Base-by-base conservation (phyloP, 306 rosid genomes). In the Rosa persica region DNA sequence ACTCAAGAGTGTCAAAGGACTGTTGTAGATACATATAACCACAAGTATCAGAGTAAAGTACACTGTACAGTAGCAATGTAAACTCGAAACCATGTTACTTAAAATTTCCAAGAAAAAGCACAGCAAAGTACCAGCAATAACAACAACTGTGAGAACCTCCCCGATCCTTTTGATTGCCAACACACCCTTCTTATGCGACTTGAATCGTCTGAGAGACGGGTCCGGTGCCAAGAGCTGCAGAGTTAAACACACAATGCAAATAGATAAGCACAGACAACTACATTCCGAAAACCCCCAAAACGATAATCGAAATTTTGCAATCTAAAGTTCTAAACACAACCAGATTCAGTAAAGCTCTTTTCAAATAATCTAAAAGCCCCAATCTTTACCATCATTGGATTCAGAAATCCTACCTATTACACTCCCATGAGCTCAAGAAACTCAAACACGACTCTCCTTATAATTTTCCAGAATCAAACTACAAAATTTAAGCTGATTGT, bases 191-290 rank as follows among this genome's bases (percentile, higher is more conserved):
- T 89, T 92, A 73, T 91, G 88, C 1, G 98, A 95, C 85, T 90
- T 92, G 88, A 89, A 95, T 72, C 90, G 95, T 79, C 78, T 88
- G 52, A 95, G 80, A 75, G 87, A 17, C 22, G 93, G 75, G 83
- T 92, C 98, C 62, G 87, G 87, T 20, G 93, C 96, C 89, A 95
- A 87, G 64, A 95, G 93, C 98, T 95, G 93, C 89, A 43, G 22
- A 15, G 64, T 47, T 47, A 47, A 12, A 54, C 60, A 54, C 60
- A 20, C 60, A 47, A 57, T 15, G 46, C 30, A 61, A 11, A 72
- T 57, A 60, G 0, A 66, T 51, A 16, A 16, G 5, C 54, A 44
- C 77, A 52, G 2, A n/a, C 1, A 38, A 9, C 4, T 23, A 30
- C 8, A 57, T 48, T 57, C 19, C 61, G 5, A 40, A 16, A 72